phyloP scores from a whole-genome alignment of 345 rosid genomes.

The Eucalyptus polyanthemos region DNA sequence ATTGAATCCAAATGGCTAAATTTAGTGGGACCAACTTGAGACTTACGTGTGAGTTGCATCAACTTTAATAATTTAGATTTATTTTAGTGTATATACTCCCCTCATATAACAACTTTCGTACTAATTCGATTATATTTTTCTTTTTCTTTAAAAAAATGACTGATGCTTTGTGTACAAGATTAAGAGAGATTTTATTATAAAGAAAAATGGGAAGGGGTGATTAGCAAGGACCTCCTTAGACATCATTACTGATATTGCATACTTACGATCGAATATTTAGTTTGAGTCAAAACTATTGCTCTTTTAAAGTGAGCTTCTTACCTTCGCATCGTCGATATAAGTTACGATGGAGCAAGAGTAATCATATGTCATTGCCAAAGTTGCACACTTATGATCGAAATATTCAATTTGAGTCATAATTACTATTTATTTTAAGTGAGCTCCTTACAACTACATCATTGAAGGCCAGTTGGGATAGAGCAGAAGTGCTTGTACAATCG shows the following conservation, averaged over 20 bases:
- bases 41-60: fast-evolving
- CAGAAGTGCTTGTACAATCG: fast-evolving
- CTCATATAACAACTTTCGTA: neutral
- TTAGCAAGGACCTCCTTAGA: neutral
- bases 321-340: neutral
- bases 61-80: neutral
- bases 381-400: too few relatives aligned
- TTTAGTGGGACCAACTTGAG: neutral
- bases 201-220: neutral
- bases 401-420: too few relatives aligned
- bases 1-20: fast-evolving
- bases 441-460: neutral
- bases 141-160: neutral
- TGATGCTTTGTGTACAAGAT: neutral
- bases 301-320: neutral
- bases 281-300: neutral
- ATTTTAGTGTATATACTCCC: neutral
- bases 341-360: neutral
- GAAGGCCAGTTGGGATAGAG: neutral
- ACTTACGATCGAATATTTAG: fast-evolving
- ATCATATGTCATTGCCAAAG: fast-evolving
- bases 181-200: neutral
- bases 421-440: neutral
- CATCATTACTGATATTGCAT: fast-evolving
- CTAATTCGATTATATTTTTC: fast-evolving